phyloP scores from a whole-genome alignment of 176 grass and related monocot species.

The Otatea glauca region DNA sequence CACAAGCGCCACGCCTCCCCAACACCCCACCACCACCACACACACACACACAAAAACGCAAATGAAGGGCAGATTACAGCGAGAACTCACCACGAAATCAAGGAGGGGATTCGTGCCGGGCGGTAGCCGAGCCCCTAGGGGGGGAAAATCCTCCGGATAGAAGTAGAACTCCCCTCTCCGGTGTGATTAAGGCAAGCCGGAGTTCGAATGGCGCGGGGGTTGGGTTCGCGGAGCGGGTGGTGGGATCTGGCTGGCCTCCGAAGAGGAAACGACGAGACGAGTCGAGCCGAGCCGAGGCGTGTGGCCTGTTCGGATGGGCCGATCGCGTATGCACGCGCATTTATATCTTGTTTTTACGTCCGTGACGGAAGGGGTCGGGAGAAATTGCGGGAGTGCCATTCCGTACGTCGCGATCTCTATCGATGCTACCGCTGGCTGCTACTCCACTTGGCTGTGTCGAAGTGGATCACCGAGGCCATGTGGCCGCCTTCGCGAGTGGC shows the following conservation, averaged over 20 bases:
- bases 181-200: not conserved
- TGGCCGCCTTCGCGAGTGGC: no score
- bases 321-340: not conserved
- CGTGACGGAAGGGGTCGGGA: not conserved
- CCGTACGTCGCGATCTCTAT: no score
- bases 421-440: no score
- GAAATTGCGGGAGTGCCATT: no score
- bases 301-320: not conserved
- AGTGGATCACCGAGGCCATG: not conserved
- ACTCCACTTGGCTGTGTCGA: not conserved
- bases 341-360: constrained; percentile 28
- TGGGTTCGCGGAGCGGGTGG: not conserved
- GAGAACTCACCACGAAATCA: not conserved
- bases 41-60: no score
- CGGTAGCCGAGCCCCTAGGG: not conserved
- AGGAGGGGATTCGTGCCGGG: not conserved
- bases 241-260: not conserved
- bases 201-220: not conserved
- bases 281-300: constrained; percentile 5
- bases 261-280: constrained; percentile 22
- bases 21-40: no score
- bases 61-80: not conserved
- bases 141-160: no score
- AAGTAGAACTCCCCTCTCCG: no score
- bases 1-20: not conserved